Conservation (phyloP, 805 yeast genomes). For the Wickerhamomyces alni region DNA sequence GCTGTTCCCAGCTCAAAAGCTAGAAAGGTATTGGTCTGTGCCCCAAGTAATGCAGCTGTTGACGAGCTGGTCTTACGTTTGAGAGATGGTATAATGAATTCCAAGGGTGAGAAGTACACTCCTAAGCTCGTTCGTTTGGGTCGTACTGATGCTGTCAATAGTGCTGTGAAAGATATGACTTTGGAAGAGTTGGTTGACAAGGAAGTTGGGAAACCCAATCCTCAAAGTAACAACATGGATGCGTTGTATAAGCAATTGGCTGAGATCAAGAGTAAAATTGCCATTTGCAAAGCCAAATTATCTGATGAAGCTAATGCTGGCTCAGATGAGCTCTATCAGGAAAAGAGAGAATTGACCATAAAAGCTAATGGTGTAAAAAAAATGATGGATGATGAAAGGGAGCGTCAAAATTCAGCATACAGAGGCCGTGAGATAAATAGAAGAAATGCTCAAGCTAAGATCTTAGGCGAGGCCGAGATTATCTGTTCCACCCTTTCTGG, state of each 20-base stretch:
- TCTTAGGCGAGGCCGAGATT: slow-evolving; percentile 70
- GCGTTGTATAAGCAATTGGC: slow-evolving; percentile 43
- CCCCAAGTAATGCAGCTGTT: slow-evolving; percentile 98
- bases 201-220: slow-evolving; percentile 14
- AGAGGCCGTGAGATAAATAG: slow-evolving; percentile 76
- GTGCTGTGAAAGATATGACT: slow-evolving; percentile 74
- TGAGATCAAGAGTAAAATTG: slow-evolving; percentile 9
- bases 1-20: slow-evolving; percentile 17
- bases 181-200: slow-evolving; percentile 81
- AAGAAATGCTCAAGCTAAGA: slow-evolving; percentile 65
- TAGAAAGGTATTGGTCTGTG: slow-evolving; percentile 78
- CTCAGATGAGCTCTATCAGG: slow-evolving; percentile 43
- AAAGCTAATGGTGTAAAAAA: slow-evolving; percentile 65
- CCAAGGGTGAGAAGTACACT: slow-evolving; percentile 43
- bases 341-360: slow-evolving; percentile 50
- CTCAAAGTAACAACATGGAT: slow-evolving; percentile 34
- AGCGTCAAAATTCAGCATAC: slow-evolving; percentile 56
- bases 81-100: slow-evolving; percentile 58
- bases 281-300: slow-evolving; percentile 22
- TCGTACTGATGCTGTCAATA: slow-evolving; percentile 79
- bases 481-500: slow-evolving; percentile 93
- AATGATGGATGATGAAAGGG: slow-evolving; percentile 74
- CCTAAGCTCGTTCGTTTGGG: slow-evolving; percentile 86
- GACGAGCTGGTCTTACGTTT: slow-evolving; percentile 88
- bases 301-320: slow-evolving; percentile 24